Base-by-base conservation (phyloP, 2,329 filamentous ascomycete genomes). In the Aureobasidium leucospermi region DNA sequence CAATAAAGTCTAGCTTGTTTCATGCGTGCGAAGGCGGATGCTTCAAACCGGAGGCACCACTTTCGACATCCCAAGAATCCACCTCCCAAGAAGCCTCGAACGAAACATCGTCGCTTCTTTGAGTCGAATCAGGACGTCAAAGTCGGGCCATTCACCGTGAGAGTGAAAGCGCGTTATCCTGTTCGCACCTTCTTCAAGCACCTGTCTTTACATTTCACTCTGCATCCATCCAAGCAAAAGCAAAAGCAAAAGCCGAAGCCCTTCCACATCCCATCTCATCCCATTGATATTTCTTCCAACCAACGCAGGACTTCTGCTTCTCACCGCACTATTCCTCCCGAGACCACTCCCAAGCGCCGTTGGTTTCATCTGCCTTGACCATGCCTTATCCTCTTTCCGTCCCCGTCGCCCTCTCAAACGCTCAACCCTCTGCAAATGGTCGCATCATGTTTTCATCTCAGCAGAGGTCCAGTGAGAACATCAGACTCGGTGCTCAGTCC, bases 151-250 rank as follows among this genome's bases (percentile, higher is more conserved):
- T 46, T 56, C 31, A 34, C 52, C 6, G 23, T 56, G 41, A 45
- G 19, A 2, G 3, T 56, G 41, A 46, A 46, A 46, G 41, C 41
- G n/a, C 52, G 41, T 13, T 56, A 46, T 31, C 52, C 52, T 46
- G 52, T 56, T 29, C 52, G 52, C 52, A 11, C 52, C 41, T 56
- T 56, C 52, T 41, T 56, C 41, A 56, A 56, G 31, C 32, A 56
- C 15, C 31, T 56, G 0, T 45, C 39, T 2, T 38, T 56, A 6
- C 52, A 13, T 43, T 29, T 46, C 15, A 46, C 52, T 15, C 19
- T 56, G 4, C 52, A 36, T 29, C 52, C 2, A 23, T 23, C 23
- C 23, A 23, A 23, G 41, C 29, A 41, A 19, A 28, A 43, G 38
- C 19, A n/a, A 9, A 16, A 47, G 15, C 4, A 19, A 3, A 45